Base-by-base conservation (phyloP, 495 filamentous ascomycete genomes). In the Penicillium argentinense region DNA sequence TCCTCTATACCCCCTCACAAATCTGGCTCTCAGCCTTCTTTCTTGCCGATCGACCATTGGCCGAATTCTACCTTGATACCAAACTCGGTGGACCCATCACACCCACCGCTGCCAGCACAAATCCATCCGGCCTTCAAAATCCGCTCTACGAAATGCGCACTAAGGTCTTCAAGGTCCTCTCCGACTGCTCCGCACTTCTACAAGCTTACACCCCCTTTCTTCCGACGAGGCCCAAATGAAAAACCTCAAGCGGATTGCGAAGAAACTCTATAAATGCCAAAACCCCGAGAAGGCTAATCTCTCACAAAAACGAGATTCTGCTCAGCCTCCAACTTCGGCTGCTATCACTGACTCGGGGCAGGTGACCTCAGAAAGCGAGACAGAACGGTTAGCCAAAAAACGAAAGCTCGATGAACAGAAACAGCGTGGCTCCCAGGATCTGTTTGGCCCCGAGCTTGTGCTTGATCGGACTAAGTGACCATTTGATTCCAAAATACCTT, bases 1-100 rank as follows among this genome's bases (percentile, higher is more conserved):
- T 97, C 73, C 84, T 96, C 58, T 97, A 88, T 68, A 95, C 95
- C 3, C 95, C 93, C 0, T 85, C 87, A 11, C 93, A 98, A 64
- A 93, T 97, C 62, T 91, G 89, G 84, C 75, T 96, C 14, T 82
- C 89, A 0, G 82, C 91, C 0, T 70, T 97, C 21, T 71, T 82
- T 11, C 70, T 91, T 42, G 86, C 82, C 0, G 93, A 98, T 59
- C 70, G 74, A 27, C 84, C 81, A 4, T 71, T 97, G 11, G 79
- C 83, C 1, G 69, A 80, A 52, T 84, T 85, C 51, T 86, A 95
- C 59, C 77, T 97, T 9, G 72, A 79, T 29, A 75, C 82, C 2
- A 95, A 93, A 56, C 77, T 95, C 32, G 71, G 70, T 23, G 60
- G 55, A 0, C 56, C 63, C n/a, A 40, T 56, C 37, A 39, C 42